These are phyloP conservation scores for Aureobasidium lini DNA, from an alignment of 2,329 filamentous ascomycete species.

Conservation along the genomic window DNA sequence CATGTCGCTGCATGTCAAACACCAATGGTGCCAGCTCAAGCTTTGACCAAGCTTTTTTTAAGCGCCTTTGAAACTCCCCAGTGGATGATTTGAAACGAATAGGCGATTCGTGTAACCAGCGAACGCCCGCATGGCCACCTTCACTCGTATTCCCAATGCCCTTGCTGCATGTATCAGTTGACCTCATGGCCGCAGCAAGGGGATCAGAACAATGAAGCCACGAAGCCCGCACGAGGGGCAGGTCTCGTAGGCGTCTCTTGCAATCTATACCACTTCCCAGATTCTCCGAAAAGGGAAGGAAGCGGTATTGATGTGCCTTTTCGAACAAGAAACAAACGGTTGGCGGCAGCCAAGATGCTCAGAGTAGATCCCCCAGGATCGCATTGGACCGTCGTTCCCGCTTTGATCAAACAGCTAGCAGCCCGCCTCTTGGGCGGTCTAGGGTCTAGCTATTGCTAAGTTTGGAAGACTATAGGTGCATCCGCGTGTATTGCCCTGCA, in stretches of 20 bases:
- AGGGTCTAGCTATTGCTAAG: neutral
- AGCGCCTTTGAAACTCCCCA: slow-evolving; percentile 7
- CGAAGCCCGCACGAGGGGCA: neutral
- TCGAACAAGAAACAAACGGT: neutral
- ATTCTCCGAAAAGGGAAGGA: neutral
- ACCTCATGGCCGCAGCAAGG: neutral
- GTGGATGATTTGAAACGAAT: neutral
- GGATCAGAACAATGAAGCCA: neutral
- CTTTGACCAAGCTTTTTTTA: slow-evolving; percentile 9
- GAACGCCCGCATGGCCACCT: neutral
- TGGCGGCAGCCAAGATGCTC: neutral
- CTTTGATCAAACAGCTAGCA: neutral
- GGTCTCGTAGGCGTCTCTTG: neutral
- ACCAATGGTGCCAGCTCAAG: neutral
- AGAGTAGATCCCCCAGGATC: neutral
- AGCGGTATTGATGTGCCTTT: neutral
- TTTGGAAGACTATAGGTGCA: neutral
- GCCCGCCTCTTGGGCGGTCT: neutral
- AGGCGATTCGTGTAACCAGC: neutral
- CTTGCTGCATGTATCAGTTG: slow-evolving; percentile 5
- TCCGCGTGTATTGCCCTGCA: neutral
- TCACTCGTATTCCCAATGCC: neutral
- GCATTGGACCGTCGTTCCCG: neutral
- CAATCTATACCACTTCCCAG: neutral
- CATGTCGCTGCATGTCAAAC: neutral